Base-by-base conservation (phyloP, 176 grass and related monocot genomes). In the Bromus sterilis region DNA sequence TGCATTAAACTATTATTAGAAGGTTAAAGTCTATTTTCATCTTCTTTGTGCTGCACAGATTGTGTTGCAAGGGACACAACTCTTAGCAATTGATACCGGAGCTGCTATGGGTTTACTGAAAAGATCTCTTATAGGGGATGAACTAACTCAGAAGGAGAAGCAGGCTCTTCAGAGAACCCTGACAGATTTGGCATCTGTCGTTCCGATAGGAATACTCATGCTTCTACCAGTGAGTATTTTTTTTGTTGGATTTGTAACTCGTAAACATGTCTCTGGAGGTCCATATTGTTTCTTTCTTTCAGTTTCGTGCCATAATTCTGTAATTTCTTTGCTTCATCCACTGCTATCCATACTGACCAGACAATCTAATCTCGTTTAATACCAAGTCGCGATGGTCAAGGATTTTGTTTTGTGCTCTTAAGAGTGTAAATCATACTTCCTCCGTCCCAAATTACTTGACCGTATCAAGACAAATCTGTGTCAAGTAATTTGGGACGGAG, bases 151-250 rank as follows among this genome's bases (percentile, higher is more conserved):
- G 51, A 99, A 96, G 80, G 97, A 99, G 85, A 96, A 96, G 40
- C 92, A 93, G 58, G 97, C 93, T 84, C 93, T 99, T 93, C 93
- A 91, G 74, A 93, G 97, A 96, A 99, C 97, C 64, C 65, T 99
- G 75, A 99, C 97, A 10, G 97, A 99, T 77, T 77, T 99, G 87
- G 97, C 97, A 64, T 99, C 97, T 81, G 97, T 96, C 68, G 88
- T 99, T 83, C 97, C 97, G 80, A 99, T 99, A 80, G 97, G 97
- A 85, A 85, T 99, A 75, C 93, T 99, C 49, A 99, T 99, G 97
- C 97, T 99, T 78, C 87, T 99, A 80, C 97, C 97, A 51, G 97
- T 99, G 66, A 99, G 93, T 93, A 26, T 84, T 75, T 60, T 67
- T 61, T 86, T 78, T 37, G 4, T 78, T 37, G 4, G 33, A 33